Evolutionary conservation across 176 grass and related monocot genomes (phyloP), one percentile per base, ranked within the genome.

Genomic region (Ensete ventricosum): DNA sequence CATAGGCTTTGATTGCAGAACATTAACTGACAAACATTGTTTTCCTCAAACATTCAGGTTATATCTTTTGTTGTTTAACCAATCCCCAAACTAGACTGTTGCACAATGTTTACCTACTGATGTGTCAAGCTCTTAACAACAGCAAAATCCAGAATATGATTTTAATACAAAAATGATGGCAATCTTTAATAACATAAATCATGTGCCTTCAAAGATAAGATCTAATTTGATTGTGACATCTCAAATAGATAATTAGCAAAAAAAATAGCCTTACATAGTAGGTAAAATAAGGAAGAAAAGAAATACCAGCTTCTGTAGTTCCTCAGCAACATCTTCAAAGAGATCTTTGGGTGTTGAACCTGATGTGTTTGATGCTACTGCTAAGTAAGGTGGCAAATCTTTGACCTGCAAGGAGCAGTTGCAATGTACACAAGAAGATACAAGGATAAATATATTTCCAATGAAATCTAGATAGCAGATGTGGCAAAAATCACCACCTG

Each of bases 321-420:
- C 96, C 83, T 99, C 96, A 6, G 84, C 64, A 73, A 89, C 76
- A 91, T 95, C 91, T 73, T 95, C 90, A 81, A 88, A 99, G 11
- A 99, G 75, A 22, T 99, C 96, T 85, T 88, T 99, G 11, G 96
- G 96, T 8, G 75, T 91, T 10, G 96, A 95, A 62, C 96, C 91
- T 58, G 91, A 86, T 6, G 67, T 79, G 78, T 99, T 99, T 71
- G 89, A 86, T 29, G 86, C 88, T 62, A 99, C 88, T 75, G 85
- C 79, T 68, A 91, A 53, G 79, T 99, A 99, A 72, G 79, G 74
- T 81, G 82, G 53, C 62, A 72, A 87, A 59, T 91, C 86, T 73
- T 95, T 99, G 58, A 99, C 83, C 96, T 99, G 85, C 11, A 81
- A 86, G 71, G 48, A 43, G 17, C 5, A 73, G 64, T 64, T 25